phyloP scores from a whole-genome alignment of 257 asterid genomes.

The Knoxia roxburghii region DNA sequence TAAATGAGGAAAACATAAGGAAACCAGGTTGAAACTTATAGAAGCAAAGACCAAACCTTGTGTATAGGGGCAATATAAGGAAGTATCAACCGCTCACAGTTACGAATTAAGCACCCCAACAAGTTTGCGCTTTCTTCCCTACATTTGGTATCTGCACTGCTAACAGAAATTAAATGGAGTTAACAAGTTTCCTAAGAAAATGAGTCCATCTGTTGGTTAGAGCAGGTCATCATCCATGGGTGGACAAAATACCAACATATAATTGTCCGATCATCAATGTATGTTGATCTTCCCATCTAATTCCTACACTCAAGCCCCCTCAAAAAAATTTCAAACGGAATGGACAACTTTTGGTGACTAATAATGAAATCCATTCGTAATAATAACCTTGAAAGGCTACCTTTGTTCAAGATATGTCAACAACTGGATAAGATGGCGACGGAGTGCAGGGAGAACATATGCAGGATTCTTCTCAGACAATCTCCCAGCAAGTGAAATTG shows the following conservation, averaged over 20 bases:
- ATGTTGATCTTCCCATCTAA: not conserved
- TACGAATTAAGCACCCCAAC: slow-evolving; percentile 97
- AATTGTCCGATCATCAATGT: not conserved
- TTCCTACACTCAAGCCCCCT: not conserved
- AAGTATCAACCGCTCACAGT: slow-evolving; percentile 84
- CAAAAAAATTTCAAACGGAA: not conserved
- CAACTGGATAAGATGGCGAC: slow-evolving; percentile 95
- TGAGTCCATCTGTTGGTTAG: not conserved
- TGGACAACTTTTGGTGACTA: not conserved
- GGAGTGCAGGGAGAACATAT: slow-evolving; percentile 97
- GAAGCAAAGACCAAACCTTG: slow-evolving; percentile 51
- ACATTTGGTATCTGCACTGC: slow-evolving; percentile 98
- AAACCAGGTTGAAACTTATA: not conserved
- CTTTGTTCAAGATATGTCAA: slow-evolving; percentile 93
- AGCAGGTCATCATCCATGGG: not conserved
- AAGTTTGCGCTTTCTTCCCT: slow-evolving; percentile 98
- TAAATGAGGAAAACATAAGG: not conserved
- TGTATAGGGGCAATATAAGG: slow-evolving; percentile 96
- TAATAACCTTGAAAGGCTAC: slow-evolving; percentile 32
- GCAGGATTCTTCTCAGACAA: slow-evolving; percentile 99
- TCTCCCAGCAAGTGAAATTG: slow-evolving; percentile 95
- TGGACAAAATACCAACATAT: not conserved
- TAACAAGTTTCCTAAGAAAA: slow-evolving; percentile 18
- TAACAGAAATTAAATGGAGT: slow-evolving; percentile 31
- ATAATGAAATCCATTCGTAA: not conserved